phyloP scores from a whole-genome alignment of 352 stramenopile species.

The Globisporangium cylindrosporum region DNA sequence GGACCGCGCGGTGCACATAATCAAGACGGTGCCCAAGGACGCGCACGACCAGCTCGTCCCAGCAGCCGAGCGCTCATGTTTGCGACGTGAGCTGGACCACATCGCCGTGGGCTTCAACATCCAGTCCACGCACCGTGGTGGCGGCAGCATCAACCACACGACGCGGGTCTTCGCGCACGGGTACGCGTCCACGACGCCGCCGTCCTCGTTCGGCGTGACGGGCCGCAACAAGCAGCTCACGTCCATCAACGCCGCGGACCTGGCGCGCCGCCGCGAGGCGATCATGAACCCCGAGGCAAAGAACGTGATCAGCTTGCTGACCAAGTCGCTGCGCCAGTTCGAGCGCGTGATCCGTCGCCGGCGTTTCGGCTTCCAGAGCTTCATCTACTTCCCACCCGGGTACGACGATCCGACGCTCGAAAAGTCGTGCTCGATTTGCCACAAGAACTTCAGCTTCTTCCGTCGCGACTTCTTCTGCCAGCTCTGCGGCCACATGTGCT shows the following conservation, averaged over 20 bases:
- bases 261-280: constrained; percentile 34
- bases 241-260: constrained; percentile 21
- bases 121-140: constrained; percentile 28
- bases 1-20: constrained; percentile 49
- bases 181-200: constrained; percentile 48
- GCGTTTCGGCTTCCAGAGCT: constrained; percentile 65
- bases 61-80: constrained; percentile 42
- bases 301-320: constrained; percentile 54
- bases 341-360: constrained; percentile 67
- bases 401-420: constrained; percentile 26
- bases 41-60: constrained; percentile 52
- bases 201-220: constrained; percentile 32
- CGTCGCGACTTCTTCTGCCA: constrained; percentile 52
- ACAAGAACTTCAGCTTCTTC: constrained; percentile 41
- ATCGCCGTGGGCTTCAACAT: constrained; percentile 61
- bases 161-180: constrained; percentile 55
- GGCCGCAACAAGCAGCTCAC: constrained; percentile 2
- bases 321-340: constrained; percentile 52
- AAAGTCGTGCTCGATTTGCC: constrained; percentile 44
- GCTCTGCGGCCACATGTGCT: constrained; percentile 46
- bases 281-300: constrained; percentile 63
- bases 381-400: constrained; percentile 52
- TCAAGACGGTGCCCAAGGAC: constrained; percentile 60
- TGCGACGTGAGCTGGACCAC: constrained; percentile 57
- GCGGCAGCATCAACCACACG: constrained; percentile 28